Evolutionary conservation across 2,329 filamentous ascomycete genomes (phyloP), one percentile per base, ranked within the genome.

Genomic region (Hypomyces rosellus): DNA sequence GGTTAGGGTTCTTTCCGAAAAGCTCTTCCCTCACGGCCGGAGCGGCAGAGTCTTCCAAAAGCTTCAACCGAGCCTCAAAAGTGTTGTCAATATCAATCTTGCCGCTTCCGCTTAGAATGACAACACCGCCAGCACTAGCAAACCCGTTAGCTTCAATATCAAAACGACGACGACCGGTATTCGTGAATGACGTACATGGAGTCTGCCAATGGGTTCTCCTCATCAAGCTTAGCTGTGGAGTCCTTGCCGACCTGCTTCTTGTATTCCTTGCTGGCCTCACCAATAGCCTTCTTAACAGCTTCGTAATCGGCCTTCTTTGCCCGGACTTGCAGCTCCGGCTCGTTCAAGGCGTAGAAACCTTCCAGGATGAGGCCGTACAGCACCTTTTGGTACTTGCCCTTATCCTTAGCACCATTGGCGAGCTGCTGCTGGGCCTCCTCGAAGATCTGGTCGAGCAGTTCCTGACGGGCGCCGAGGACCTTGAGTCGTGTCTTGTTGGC

Each of bases 51-150:
- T 85, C 84, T 72, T 96, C 86, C 57, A 97, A 82, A 54, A 97
- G 77, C 63, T 80, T 81, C 70, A 99, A 77, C 59, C 93, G 85
- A 67, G 95, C 88, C 68, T 97, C 93, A 60, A 97, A 88, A 49
- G 93, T 97, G 77, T 99, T 97, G 81, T 96, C 91, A 70, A 99
- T 92, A 63, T 96, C 90, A 67, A 99, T 97, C 79, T 92, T 96
- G 67, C 93, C 93, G 57, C 78, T 78, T 59, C 87, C 85, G 57
- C 91, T 89, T 49, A 95, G 72, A 57, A 99, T 83, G 52, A 81
- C 69, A 51, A 95, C 78, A 62, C 93, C 93, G 54, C 93, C 93
- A 53, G 90, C 79, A 63, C 93, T 97, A 59, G 54, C 46, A 34
- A 20, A 25, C 3, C 18, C 11, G 61, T 67, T 55, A 68, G 62